These are phyloP conservation scores for Linderniella brevidens DNA, from an alignment of 257 asterid genomes.

Conservation along the genomic window DNA sequence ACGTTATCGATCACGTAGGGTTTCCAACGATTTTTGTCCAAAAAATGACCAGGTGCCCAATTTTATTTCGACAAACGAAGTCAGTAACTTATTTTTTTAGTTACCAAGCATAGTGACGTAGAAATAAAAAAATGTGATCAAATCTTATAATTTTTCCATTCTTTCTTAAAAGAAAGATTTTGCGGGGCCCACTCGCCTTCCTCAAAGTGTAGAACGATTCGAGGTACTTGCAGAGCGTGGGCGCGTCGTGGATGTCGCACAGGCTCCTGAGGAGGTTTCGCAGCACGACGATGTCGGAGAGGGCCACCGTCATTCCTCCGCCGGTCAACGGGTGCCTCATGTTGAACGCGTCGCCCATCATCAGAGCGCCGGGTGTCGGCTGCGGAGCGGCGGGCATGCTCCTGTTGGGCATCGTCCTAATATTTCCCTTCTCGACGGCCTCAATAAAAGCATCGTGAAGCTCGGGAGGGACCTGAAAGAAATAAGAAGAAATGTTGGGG, in stretches of 20 bases:
- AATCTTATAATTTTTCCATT: no score
- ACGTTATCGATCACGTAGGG: no score
- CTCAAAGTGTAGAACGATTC: conserved; percentile 52
- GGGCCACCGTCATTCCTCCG: conserved; percentile 67
- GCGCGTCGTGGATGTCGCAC: conserved; percentile 21
- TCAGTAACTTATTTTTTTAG: no score
- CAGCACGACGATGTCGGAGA: conserved; percentile 40
- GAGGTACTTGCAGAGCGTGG: conserved; percentile 29
- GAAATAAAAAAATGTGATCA: no score
- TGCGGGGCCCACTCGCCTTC: conserved; percentile 26
- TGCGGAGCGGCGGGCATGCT: conserved; percentile 55
- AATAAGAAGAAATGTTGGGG: background rate
- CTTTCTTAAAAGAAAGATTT: background rate
- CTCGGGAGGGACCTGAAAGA: conserved; percentile 32
- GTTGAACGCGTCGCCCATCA: conserved; percentile 60
- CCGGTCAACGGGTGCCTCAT: conserved; percentile 68
- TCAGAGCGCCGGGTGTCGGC: conserved; percentile 48
- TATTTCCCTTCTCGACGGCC: conserved; percentile 36
- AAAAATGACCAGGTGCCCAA: no score
- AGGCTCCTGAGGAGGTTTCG: conserved; percentile 45
- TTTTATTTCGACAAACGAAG: no score
- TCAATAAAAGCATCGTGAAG: conserved; percentile 25
- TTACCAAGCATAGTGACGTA: no score
- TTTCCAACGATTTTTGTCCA: no score
- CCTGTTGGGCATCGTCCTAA: conserved; percentile 47